Percentiles rank a stretch among this genome's conserved stretches.
These are phyloP conservation scores for Ulota crispa DNA, from an alignment of 225 moss, liverwort and hornwort genomes.

Conservation along the genomic window DNA sequence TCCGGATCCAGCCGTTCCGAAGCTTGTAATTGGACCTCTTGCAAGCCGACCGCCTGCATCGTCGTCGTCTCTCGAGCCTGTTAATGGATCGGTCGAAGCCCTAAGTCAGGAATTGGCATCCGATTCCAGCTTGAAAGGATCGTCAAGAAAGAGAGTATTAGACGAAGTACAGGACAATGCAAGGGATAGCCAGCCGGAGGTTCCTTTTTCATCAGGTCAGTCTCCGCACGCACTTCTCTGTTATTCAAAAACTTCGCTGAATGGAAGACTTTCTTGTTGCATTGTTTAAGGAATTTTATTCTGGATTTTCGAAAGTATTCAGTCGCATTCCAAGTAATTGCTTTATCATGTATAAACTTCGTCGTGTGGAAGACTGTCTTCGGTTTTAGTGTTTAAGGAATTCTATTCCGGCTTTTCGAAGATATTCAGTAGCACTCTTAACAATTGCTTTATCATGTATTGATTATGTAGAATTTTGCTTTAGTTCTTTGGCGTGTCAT, in stretches of 20 bases:
- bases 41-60: conserved; percentile 23
- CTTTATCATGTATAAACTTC: neutral
- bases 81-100: conserved; percentile 16
- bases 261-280: neutral
- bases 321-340: neutral
- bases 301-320: neutral
- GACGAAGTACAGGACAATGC: conserved; percentile 2
- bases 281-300: conserved; percentile 22
- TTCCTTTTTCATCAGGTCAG: conserved; percentile 33
- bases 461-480: neutral
- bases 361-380: neutral
- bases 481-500: neutral
- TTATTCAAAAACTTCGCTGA: neutral
- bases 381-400: conserved; percentile 21
- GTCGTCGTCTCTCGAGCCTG: conserved; percentile 23
- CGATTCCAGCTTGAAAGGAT: conserved; percentile 25
- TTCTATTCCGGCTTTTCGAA: neutral
- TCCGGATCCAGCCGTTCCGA: conserved; percentile 3
- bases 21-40: conserved; percentile 15
- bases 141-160: conserved; percentile 45
- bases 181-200: conserved; percentile 13
- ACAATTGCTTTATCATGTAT: neutral
- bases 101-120: conserved; percentile 26
- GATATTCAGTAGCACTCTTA: neutral
- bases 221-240: neutral